Evolutionary conservation across 345 rosid species (phyloP).

Genomic region (Garcia nutans): DNA sequence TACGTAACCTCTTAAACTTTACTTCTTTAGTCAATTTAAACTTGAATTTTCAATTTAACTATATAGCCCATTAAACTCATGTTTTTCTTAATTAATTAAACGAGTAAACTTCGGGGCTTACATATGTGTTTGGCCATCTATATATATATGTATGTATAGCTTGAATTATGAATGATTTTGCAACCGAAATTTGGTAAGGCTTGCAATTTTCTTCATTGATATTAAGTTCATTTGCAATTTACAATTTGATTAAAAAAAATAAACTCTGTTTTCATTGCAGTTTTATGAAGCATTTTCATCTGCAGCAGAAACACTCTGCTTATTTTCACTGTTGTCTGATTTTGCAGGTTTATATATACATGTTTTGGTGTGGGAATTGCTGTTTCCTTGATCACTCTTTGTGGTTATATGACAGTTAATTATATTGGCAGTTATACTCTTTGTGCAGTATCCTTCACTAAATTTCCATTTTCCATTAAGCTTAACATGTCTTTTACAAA

Average conservation of each 20-base stretch:
- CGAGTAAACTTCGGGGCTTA: too few species aligned
- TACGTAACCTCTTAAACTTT: too few species aligned
- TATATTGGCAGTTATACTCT: conserved; percentile 35
- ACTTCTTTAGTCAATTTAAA: too few species aligned
- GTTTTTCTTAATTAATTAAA: too few species aligned
- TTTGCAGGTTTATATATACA: conserved; percentile 54
- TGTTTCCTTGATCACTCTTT: conserved; percentile 48
- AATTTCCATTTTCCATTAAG: background rate
- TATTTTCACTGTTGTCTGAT: too few species aligned
- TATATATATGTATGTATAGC: background rate
- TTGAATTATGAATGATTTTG: too few species aligned
- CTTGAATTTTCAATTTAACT: too few species aligned
- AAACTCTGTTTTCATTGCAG: background rate
- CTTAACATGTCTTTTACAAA: background rate
- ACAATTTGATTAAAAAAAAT: too few species aligned
- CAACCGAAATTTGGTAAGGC: too few species aligned
- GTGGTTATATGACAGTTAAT: conserved; percentile 36
- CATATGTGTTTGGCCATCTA: too few species aligned
- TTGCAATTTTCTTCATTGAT: too few species aligned
- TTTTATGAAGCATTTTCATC: background rate
- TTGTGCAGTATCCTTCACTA: conserved; percentile 47
- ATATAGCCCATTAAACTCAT: too few species aligned
- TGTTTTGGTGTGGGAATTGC: conserved; percentile 49
- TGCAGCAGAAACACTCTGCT: background rate
- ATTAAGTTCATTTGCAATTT: background rate